phyloP scores from a whole-genome alignment of 73 alveolate species.

The Effrenium voratum region DNA sequence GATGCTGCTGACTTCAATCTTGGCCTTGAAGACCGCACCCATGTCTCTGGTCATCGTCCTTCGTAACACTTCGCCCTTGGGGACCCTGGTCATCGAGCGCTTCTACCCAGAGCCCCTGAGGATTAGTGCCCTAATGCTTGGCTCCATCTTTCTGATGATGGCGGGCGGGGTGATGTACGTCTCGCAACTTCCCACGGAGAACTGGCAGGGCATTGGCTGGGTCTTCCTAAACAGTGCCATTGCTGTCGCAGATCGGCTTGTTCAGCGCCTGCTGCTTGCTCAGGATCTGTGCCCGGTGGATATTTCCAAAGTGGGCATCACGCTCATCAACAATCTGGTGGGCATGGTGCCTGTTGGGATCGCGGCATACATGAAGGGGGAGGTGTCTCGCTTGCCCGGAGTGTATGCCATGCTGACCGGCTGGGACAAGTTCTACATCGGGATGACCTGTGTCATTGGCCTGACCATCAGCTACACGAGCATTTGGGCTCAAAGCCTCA shows the following conservation, averaged over 20 bases:
- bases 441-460: constrained; percentile 65
- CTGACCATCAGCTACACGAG: constrained; percentile 82
- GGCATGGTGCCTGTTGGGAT: constrained; percentile 64
- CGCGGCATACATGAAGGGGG: constrained; percentile 61
- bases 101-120: constrained; percentile 65
- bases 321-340: constrained; percentile 71
- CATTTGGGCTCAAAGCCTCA: constrained; percentile 76
- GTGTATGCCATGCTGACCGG: constrained; percentile 25
- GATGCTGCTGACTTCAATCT: constrained; percentile 70
- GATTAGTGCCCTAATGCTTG: constrained; percentile 45
- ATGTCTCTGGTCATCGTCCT: constrained; percentile 77
- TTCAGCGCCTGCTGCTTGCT: constrained; percentile 35
- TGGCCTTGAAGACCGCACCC: constrained; percentile 63
- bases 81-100: constrained; percentile 70
- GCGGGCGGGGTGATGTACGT: constrained; percentile 56
- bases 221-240: constrained; percentile 71
- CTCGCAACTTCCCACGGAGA: constrained; percentile 29
- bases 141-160: constrained; percentile 54
- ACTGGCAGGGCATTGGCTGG: constrained; percentile 86
- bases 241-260: constrained; percentile 42
- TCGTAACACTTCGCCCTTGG: constrained; percentile 70
- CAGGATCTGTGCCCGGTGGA: constrained; percentile 80
- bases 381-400: constrained; percentile 14
- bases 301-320: constrained; percentile 61
- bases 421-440: constrained; percentile 65